These are phyloP conservation scores for Rhytidhysteron rufulum DNA, from an alignment of 2,329 filamentous ascomycete species.

Conservation along the genomic window DNA sequence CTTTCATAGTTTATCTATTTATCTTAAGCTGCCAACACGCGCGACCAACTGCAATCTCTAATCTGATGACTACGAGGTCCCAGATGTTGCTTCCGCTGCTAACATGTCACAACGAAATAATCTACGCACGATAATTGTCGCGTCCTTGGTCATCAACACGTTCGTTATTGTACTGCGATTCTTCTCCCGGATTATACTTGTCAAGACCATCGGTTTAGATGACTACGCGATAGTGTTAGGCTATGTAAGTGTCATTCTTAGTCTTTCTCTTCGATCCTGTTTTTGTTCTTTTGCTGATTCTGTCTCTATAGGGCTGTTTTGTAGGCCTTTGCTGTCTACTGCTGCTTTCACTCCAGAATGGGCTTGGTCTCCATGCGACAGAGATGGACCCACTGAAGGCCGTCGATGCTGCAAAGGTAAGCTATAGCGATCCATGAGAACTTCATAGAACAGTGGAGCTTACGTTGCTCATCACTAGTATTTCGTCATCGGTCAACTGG, in stretches of 20 bases:
- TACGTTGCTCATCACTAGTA: neutral
- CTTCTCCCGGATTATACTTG: conserved; percentile 2
- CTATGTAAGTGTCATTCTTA: conserved; percentile 2
- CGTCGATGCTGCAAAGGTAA: neutral
- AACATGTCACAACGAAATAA: conserved; percentile 5
- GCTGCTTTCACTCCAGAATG: neutral
- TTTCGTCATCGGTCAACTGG: conserved; percentile 5
- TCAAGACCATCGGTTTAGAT: conserved; percentile 6
- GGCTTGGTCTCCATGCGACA: neutral
- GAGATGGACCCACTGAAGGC: neutral
- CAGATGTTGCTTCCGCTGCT: no score
- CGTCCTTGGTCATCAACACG: conserved; percentile 6
- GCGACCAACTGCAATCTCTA: no score
- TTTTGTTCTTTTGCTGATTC: neutral
- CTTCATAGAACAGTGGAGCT: neutral
- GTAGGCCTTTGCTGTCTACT: conserved; percentile 1
- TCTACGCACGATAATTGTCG: conserved; percentile 4
- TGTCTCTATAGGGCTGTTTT: conserved; percentile 1
- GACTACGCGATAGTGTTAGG: conserved; percentile 6
- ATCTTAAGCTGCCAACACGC: no score
- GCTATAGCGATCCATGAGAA: neutral
- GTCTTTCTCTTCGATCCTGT: neutral
- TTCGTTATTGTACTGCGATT: conserved; percentile 4
- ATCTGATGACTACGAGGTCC: no score
- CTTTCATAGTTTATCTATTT: no score